phyloP scores from a whole-genome alignment of 148 eudicot species.

The Pouteria glomerata region DNA sequence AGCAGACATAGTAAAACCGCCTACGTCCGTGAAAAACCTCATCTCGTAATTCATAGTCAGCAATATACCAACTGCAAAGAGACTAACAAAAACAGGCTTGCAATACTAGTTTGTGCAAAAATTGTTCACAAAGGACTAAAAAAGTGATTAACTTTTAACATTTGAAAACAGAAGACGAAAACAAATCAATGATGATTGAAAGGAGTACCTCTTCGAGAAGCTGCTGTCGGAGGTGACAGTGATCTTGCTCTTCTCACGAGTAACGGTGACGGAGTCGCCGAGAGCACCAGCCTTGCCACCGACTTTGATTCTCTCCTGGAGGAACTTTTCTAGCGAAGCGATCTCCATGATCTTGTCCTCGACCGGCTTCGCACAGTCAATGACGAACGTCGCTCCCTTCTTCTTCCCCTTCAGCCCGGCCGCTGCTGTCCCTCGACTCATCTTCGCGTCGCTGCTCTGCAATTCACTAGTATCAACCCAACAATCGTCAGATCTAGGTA shows the following conservation, averaged over 20 bases:
- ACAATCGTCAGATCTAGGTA: constrained; percentile 1
- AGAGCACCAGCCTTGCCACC: constrained; percentile 50
- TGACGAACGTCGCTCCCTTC: constrained; percentile 38
- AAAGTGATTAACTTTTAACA: too few relatives aligned
- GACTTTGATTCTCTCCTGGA: constrained; percentile 44
- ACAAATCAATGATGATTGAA: background rate
- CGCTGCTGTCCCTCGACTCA: constrained; percentile 35
- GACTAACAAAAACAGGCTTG: too few relatives aligned
- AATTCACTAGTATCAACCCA: background rate
- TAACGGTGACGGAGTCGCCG: constrained; percentile 34
- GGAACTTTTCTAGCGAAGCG: constrained; percentile 41
- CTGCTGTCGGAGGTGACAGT: constrained; percentile 31
- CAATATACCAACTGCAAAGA: background rate
- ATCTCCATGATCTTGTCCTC: constrained; percentile 52
- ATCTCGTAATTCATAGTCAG: background rate
- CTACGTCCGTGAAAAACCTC: background rate
- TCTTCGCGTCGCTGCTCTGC: constrained; percentile 17
- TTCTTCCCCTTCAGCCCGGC: constrained; percentile 40
- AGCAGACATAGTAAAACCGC: background rate
- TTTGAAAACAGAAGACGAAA: too few relatives aligned
- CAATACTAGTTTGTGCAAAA: background rate
- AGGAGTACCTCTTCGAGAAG: constrained; percentile 39
- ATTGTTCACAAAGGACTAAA: too few relatives aligned
- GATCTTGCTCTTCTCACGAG: constrained; percentile 45
- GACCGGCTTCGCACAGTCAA: constrained; percentile 45